phyloP scores from a whole-genome alignment of 192 early-diverging fungal genomes.

The Entomortierella lignicola region DNA sequence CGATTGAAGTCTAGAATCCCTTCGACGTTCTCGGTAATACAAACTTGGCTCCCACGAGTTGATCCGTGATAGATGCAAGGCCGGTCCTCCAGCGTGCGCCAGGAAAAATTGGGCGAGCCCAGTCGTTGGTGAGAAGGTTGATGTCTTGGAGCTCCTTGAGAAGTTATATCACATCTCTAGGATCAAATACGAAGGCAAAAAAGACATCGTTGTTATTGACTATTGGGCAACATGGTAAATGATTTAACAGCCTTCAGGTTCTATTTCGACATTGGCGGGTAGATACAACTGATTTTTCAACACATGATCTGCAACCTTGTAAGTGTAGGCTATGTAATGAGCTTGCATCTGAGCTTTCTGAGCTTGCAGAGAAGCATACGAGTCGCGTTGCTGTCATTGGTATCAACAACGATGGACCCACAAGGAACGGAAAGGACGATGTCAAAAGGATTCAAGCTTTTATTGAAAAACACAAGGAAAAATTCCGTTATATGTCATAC shows the following conservation, averaged over 20 bases:
- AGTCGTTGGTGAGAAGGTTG: neutral
- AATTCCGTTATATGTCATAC: neutral
- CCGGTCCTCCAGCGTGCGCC: neutral
- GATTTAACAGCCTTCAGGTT: neutral
- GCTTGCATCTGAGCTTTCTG: neutral
- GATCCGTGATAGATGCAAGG: neutral
- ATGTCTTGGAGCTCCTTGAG: neutral
- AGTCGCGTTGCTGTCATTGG: neutral
- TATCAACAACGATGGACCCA: neutral
- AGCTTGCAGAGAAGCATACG: neutral
- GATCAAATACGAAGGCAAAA: neutral
- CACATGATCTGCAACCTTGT: neutral
- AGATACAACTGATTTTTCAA: neutral
- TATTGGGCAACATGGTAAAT: conserved; percentile 1
- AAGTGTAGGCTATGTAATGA: neutral
- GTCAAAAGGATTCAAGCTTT: neutral
- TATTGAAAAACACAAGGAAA: neutral
- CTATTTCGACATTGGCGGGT: neutral
- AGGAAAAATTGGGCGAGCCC: neutral
- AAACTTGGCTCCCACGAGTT: neutral
- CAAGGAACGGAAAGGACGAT: neutral
- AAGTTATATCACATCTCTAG: neutral
- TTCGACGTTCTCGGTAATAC: neutral
- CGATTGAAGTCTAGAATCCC: neutral
- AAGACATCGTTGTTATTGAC: neutral